Base-by-base conservation (phyloP, 495 filamentous ascomycete species). In the Hyaloscypha bicolor region DNA sequence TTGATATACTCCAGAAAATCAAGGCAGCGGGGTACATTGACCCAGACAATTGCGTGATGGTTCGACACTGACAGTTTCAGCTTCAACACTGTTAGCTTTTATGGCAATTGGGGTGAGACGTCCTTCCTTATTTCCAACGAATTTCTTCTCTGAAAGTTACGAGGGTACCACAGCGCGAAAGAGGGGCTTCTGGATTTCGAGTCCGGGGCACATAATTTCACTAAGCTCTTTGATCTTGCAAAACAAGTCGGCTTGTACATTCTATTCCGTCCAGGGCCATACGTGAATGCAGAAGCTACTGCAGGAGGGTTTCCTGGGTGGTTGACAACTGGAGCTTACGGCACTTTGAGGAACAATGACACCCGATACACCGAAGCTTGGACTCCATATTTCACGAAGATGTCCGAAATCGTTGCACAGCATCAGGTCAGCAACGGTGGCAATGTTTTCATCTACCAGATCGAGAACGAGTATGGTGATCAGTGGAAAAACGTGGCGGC, bases 381-480 rank as follows among this genome's bases (percentile, higher is more conserved):
- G 74, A 78, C 74, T 19, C 79, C 86, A 22, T 88, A 87, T 55
- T 79, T 82, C 64, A 76, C 78, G 1, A 75, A 80, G 16, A 79
- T 85, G 55, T 79, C 83, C 0, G 67, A 82, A 64, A 79, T 85
- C 1, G 81, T 85, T 6, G 81, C 79, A 60, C 71, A 77, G 21
- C 80, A 87, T 63, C 82, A 85, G 58, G 79, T 89, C 29, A 85
- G 83, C 1, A 79, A 87, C 64, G 87, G 86, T 6, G 80, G 85
- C 9, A 85, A 85, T 63, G 76, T 83, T 5, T 74, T 88, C 21
- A 67, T 80, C 35, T 86, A 83, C 71, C 87, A 89, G 65, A 82
- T 87, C 55, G 87, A 89, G 69, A 88, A 89, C 67, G 87, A 89
- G 68, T 85, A 86, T 55, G 82, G 84, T 6, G 70, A 82, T n/a